Percentiles rank a stretch among this genome's conserved stretches.
Evolutionary conservation across 495 filamentous ascomycete species (phyloP).

Genomic region (Daldinia caldariorum): DNA sequence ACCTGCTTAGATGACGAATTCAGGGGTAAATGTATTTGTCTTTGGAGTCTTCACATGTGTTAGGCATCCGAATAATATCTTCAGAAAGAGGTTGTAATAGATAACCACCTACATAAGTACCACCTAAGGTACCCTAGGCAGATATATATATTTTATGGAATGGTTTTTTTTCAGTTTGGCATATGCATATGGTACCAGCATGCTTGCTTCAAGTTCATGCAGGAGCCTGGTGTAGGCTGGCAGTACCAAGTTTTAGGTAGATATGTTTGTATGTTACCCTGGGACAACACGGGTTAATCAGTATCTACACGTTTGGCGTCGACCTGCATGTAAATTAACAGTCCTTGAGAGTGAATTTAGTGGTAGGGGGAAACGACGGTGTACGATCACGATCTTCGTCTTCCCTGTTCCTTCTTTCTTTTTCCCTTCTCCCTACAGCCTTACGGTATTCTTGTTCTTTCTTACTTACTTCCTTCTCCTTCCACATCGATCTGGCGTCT

Average conservation of each 20-base stretch:
- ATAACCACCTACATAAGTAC: background rate
- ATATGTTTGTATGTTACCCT: too few relatives aligned
- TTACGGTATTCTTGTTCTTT: background rate
- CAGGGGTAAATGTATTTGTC: conserved; percentile 4
- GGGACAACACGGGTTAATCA: too few relatives aligned
- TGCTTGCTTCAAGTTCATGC: background rate
- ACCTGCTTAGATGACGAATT: conserved; percentile 5
- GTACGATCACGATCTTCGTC: background rate
- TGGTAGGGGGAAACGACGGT: background rate
- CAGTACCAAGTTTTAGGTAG: background rate
- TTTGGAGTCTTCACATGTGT: background rate
- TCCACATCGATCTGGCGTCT: background rate
- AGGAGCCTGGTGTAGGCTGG: background rate
- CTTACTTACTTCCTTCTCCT: background rate
- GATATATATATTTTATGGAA: background rate
- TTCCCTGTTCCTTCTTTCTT: background rate
- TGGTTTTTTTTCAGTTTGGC: background rate
- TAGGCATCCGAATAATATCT: background rate
- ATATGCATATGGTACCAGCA: background rate
- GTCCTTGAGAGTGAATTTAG: background rate
- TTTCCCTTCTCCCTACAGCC: too few relatives aligned
- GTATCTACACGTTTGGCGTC: too few relatives aligned
- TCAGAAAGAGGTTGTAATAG: background rate
- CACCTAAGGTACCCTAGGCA: too few relatives aligned
- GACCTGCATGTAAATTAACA: too few relatives aligned